Evolutionary conservation across 352 stramenopile genomes (phyloP), one percentile per base, ranked within the genome.

Genomic region (Phytophthora fragariaefolia): DNA sequence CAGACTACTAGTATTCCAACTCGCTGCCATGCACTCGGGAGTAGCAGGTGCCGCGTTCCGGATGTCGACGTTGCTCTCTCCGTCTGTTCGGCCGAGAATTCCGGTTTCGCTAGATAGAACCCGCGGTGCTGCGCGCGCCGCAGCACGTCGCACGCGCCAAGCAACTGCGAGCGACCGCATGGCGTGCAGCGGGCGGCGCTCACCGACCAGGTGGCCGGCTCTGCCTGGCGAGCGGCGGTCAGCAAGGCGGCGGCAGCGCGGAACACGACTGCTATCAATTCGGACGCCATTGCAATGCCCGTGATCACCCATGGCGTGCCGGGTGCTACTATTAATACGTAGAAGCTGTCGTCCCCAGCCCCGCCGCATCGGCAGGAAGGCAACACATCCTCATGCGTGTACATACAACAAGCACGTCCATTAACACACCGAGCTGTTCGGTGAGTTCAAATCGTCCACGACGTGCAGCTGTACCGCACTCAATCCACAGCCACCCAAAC

Each of bases 161-260:
- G 62, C 62, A 70, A 70, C 55, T 70, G 54, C 62, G 45, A 2
- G 13, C 24, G 47, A 59, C 62, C 62, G 47, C 55, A 65, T 70
- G 62, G 62, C 62, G 24, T 42, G 34, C 34, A 64, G 32, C 28
- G 48, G 40, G n/a, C 40, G 40, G 40, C 40, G 40, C 40, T 47
- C 18, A 15, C n/a, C n/a, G 20, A 17, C n/a, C 40, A 47, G 40
- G 40, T 17, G 40, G n/a, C 23, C 6, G 34, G 12, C 34, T 43
- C 34, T 20, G 13, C 34, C 2, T 43, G 34, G 34, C n/a, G 34
- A 43, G 15, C 15, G 9, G 34, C 34, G 34, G 15, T 13, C 13
- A 43, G 34, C 34, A 20, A 9, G 13, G 34, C 34, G 8, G 4
- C 12, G 4, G n/a, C n/a, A n/a, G n/a, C n/a, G n/a, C n/a, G n/a